Evolutionary conservation across 1,284 basidiomycete genomes (phyloP), one percentile per base, ranked within the genome.

Genomic region (Coniophora puteana): DNA sequence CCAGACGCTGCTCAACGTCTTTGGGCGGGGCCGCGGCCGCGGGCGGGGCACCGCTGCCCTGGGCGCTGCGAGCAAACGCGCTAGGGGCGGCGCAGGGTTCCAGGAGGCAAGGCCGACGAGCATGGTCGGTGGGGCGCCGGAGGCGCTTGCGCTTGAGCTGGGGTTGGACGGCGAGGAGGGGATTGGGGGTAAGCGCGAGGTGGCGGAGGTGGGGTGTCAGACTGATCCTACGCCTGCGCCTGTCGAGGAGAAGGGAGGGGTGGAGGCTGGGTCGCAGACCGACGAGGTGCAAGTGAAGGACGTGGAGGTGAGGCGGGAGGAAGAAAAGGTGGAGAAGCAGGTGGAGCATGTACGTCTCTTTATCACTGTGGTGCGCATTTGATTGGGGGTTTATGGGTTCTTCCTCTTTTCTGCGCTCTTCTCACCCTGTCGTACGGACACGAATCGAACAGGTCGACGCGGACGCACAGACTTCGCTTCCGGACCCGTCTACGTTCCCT

Each of bases 51-150:
- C 18, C n/a, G 60, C 67, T 4, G 69, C 74, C 30, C 72, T 76
- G 38, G 74, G 72, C 44, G 67, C 69, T 7, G 54, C 68, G 28
- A 67, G 70, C 28, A 69, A 79, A 18, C 69, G 81, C 29, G 57
- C 64, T 6, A 68, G 83, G 30, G 78, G 84, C 36, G 81, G 81
- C 40, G 71, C 75, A 38, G 73, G 83, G 10, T 83, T 72, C 63
- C 77, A 79, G 49, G 75, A 80, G 47, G 72, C 74, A 11, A 71
- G 83, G 6, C 85, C 85, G 3, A 68, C 77, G 24, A 86, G 82
- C 1, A 62, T 88, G 25, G 72, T 87, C 8, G n/a, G n/a, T n/a
- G 80, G 77, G 24, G 72, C 76, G 11, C 83, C 83, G 0, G 84
- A 83, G 51, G 78, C 82, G 5, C 59, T 59, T 37, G 61, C 60